Evolutionary conservation across 352 stramenopile genomes (phyloP).

Genomic region (Globisporangium lucens): DNA sequence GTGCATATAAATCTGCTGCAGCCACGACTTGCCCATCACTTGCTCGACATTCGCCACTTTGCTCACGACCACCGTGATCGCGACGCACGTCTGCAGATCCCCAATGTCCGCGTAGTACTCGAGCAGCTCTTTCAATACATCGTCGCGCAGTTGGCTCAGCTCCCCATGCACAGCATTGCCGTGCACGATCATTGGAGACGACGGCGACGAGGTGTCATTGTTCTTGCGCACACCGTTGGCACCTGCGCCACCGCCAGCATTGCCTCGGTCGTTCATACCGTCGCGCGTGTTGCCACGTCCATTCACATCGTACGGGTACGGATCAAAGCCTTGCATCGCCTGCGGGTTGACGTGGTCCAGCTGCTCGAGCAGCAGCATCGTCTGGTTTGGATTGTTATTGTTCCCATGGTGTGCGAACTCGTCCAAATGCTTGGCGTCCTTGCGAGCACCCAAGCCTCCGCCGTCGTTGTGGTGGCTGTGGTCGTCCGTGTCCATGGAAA

Average conservation of each 20-base stretch:
- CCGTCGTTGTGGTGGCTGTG: slow-evolving; percentile 21
- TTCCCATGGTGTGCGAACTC: slow-evolving; percentile 9
- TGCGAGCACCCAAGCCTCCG: slow-evolving; percentile 6
- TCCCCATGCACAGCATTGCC: slow-evolving; percentile 76
- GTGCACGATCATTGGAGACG: slow-evolving; percentile 66
- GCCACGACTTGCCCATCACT: slow-evolving; percentile 78
- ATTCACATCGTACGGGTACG: slow-evolving; percentile 75
- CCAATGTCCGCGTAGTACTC: slow-evolving; percentile 86
- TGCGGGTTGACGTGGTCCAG: slow-evolving; percentile 86
- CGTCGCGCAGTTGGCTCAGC: slow-evolving; percentile 64
- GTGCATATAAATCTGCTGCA: slow-evolving; percentile 91
- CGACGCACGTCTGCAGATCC: slow-evolving; percentile 83
- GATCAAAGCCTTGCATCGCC: slow-evolving; percentile 83
- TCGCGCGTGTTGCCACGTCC: slow-evolving; percentile 19
- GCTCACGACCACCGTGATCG: slow-evolving; percentile 68
- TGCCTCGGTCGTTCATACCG: slow-evolving; percentile 1
- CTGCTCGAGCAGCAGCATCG: slow-evolving; percentile 75
- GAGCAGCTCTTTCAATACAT: slow-evolving; percentile 81
- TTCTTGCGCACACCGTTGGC: slow-evolving; percentile 21
- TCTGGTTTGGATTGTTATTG: slow-evolving; percentile 52
- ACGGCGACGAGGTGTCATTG: slow-evolving; percentile 40
- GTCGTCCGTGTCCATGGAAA: slow-evolving; percentile 21
- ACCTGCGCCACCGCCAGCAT: neutral
- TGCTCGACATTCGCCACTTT: slow-evolving; percentile 77
- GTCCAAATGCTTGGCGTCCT: slow-evolving; percentile 17